Evolutionary conservation across 2,329 filamentous ascomycete genomes (phyloP).

Genomic region (Xylariales sp.): DNA sequence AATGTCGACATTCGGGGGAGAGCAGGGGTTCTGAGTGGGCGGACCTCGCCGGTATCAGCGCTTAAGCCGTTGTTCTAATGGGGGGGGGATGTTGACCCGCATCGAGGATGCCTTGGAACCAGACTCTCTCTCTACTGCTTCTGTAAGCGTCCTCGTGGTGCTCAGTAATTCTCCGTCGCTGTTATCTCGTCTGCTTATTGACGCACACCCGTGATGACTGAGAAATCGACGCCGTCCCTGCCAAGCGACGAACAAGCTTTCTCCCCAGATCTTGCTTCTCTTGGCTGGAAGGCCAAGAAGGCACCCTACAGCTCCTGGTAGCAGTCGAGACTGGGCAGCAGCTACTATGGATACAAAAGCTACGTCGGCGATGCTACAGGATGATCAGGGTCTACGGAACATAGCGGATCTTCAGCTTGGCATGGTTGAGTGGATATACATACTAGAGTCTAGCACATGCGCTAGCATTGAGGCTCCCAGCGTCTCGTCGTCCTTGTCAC

Average conservation of each 20-base stretch:
- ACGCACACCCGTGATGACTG: background rate
- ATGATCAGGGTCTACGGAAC: conserved; percentile 20
- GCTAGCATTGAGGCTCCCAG: conserved; percentile 27
- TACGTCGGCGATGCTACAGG: conserved; percentile 6
- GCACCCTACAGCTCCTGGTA: conserved; percentile 11
- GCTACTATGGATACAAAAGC: background rate
- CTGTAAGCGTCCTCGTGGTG: background rate
- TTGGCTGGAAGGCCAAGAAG: conserved; percentile 31
- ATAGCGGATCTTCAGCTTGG: conserved; percentile 22
- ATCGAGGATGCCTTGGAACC: conserved; percentile 8
- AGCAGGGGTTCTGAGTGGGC: conserved; percentile 24
- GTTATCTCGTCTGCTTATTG: background rate
- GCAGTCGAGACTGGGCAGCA: background rate
- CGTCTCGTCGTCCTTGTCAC: conserved; percentile 14
- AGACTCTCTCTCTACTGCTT: background rate
- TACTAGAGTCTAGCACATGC: background rate
- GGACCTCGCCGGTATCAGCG: conserved; percentile 29
- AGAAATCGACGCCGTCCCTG: conserved; percentile 22
- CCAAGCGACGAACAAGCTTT: conserved; percentile 36
- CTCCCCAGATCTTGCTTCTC: conserved; percentile 21
- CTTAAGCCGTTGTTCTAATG: conserved; percentile 20
- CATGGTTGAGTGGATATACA: background rate
- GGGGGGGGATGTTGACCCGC: conserved; percentile 9
- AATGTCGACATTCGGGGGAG: conserved; percentile 28
- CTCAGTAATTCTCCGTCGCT: background rate